Evolutionary conservation across 768 basidiomycete species (phyloP), one percentile per base, ranked within the genome.

Genomic region (Rhodotorula diobovata): DNA sequence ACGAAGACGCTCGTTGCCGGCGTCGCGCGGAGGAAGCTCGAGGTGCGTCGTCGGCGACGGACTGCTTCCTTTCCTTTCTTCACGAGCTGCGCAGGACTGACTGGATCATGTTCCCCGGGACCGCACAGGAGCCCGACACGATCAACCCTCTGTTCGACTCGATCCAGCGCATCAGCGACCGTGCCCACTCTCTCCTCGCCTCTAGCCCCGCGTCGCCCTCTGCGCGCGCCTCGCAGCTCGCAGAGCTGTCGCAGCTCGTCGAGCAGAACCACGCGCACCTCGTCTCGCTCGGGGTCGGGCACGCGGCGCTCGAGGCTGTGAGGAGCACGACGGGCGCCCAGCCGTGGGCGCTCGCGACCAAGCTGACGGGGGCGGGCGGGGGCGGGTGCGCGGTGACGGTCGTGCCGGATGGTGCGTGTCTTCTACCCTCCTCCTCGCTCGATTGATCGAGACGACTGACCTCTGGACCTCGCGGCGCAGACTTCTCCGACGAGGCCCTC

Each of bases 381-480:
- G 96, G 96, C 35, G 96, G 96, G n/a, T 98, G 96, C 78, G 89
- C 93, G 10, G 92, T 98, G 41, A 95, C 94, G 21, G 85, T 98
- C 46, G 85, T 99, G 62, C 96, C 96, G 62, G 93, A 97, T 82
- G 86, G 95, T 94, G 76, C 74, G 88, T 82, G 14, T 2, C 4
- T 18, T 30, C 59, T 58, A 30, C 34, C 32, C 18, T 28, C 32
- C 45, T 34, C 53, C 62, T 32, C 62, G 25, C 9, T 37, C 12
- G 16, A 53, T 14, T 2, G 51, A 30, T 5, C 2, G 8, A 50
- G 25, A 20, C 51, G 12, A 28, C 48, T 50, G 48, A 50, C 61
- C 14, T n/a, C 59, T 28, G 39, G 14, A 43, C 41, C 9, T 43
- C 41, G 3, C 41, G 41, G 14, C 46, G n/a, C 78, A 95, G 95